phyloP scores from a whole-genome alignment of 2,329 filamentous ascomycete species.

The Alternaria angustiovoidea region DNA sequence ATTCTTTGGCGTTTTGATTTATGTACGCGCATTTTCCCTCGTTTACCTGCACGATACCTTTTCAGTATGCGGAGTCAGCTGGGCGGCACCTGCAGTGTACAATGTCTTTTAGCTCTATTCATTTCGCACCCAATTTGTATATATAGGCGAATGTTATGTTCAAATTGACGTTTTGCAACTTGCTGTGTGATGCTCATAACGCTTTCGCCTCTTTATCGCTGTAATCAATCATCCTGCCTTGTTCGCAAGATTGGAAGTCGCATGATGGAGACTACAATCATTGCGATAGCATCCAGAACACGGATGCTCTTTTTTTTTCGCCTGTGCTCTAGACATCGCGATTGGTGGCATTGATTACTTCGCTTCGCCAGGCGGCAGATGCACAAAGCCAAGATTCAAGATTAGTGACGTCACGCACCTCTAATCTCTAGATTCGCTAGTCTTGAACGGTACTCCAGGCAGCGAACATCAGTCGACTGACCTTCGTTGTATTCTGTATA shows the following conservation, averaged over 20 bases:
- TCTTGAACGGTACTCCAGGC: conserved; percentile 1
- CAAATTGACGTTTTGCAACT: background rate
- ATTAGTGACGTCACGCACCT: conserved; percentile 19
- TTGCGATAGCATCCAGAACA: background rate
- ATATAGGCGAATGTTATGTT: conserved; percentile 25
- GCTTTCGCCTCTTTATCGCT: background rate
- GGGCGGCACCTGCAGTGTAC: conserved; percentile 44
- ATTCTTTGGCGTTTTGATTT: conserved; percentile 22
- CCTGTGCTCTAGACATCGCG: background rate
- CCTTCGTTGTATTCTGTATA: background rate
- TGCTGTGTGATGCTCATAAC: background rate
- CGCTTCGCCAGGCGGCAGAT: conserved; percentile 1
- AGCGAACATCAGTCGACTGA: conserved; percentile 1
- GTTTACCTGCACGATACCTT: conserved; percentile 50
- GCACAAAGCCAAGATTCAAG: conserved; percentile 14
- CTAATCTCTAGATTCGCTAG: conserved; percentile 3
- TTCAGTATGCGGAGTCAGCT: conserved; percentile 43
- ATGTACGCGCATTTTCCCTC: conserved; percentile 30
- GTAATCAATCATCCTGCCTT: background rate
- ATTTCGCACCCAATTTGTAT: conserved; percentile 30
- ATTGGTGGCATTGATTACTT: background rate
- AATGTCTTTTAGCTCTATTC: conserved; percentile 17
- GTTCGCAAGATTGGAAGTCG: background rate
- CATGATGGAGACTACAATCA: background rate
- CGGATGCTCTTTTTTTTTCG: background rate